A percentile compares a stretch with the other conserved stretches of the same genome.
phyloP scores from a whole-genome alignment of 768 basidiomycete species.

The Porpolomopsis calyptriformis region DNA sequence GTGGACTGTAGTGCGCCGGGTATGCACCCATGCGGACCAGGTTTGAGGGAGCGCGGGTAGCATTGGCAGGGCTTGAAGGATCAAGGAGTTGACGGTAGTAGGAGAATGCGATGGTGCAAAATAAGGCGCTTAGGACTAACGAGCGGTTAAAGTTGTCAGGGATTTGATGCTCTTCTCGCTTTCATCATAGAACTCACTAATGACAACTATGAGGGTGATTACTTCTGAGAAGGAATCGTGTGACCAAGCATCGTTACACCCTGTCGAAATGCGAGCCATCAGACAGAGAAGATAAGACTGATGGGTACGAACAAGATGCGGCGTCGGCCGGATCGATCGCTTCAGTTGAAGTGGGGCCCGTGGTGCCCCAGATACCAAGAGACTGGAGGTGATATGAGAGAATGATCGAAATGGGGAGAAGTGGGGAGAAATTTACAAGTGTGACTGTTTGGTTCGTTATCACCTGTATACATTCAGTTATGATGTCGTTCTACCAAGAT shows the following conservation, averaged over 20 bases:
- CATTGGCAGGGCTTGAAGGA: constrained; percentile 47
- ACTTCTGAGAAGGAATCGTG: constrained; percentile 63
- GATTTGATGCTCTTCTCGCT: not conserved
- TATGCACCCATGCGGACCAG: constrained; percentile 26
- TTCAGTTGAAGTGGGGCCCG: constrained; percentile 15
- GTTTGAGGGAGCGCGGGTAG: constrained; percentile 35
- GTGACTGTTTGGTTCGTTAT: constrained; percentile 26
- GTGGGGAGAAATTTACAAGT: constrained; percentile 24
- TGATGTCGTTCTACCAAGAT: constrained; percentile 39
- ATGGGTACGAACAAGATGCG: constrained; percentile 29
- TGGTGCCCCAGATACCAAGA: constrained; percentile 46
- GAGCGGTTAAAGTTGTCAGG: constrained; percentile 1
- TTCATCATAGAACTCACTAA: constrained; percentile 33
- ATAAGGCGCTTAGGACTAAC: constrained; percentile 53
- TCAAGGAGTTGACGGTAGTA: constrained; percentile 71
- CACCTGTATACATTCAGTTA: constrained; percentile 41
- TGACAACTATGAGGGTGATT: constrained; percentile 46
- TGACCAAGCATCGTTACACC: constrained; percentile 50
- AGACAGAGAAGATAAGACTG: not conserved
- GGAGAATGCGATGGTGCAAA: constrained; percentile 54
- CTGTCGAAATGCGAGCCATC: constrained; percentile 26
- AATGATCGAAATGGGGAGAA: not conserved
- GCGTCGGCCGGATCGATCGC: constrained; percentile 36
- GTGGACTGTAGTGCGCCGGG: constrained; percentile 48
- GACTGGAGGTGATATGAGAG: constrained; percentile 15